Conservation (phyloP, 768 basidiomycete species). For the Mycena indigotica region DNA sequence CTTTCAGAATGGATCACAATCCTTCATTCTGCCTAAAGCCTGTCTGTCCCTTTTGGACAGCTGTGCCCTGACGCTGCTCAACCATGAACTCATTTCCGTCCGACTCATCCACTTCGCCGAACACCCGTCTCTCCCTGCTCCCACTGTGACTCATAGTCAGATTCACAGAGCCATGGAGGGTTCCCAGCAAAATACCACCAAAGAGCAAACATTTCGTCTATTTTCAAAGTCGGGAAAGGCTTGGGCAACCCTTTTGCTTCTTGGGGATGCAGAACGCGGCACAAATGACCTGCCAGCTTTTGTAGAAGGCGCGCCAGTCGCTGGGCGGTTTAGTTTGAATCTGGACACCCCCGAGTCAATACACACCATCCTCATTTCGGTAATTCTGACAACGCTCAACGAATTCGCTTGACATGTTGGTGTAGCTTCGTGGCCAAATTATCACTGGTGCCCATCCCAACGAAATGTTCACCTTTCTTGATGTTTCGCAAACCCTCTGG, state of each 20-base stretch:
- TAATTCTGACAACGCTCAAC: slow-evolving; percentile 28
- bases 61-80: not conserved
- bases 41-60: not conserved
- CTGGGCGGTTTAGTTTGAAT: slow-evolving; percentile 38
- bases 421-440: slow-evolving; percentile 41
- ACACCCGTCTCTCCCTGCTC: not conserved
- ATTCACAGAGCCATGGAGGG: too few species aligned
- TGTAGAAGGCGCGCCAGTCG: slow-evolving; percentile 36
- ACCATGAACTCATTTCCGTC: slow-evolving; percentile 1
- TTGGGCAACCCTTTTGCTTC: slow-evolving; percentile 51
- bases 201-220: slow-evolving; percentile 32
- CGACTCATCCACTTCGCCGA: too few species aligned
- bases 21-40: not conserved
- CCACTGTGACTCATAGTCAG: not conserved
- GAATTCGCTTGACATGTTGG: not conserved
- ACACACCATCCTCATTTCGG: slow-evolving; percentile 51
- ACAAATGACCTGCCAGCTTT: slow-evolving; percentile 38
- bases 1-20: too few species aligned
- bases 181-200: not conserved
- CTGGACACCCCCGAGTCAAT: slow-evolving; percentile 45
- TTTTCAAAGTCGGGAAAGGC: slow-evolving; percentile 33
- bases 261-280: slow-evolving; percentile 42
- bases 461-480: slow-evolving; percentile 38
- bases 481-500: slow-evolving; percentile 40
- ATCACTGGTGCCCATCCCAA: slow-evolving; percentile 39